Base-by-base conservation (phyloP, 805 yeast genomes). In the Cyberlindnera samutprakarnensis region DNA sequence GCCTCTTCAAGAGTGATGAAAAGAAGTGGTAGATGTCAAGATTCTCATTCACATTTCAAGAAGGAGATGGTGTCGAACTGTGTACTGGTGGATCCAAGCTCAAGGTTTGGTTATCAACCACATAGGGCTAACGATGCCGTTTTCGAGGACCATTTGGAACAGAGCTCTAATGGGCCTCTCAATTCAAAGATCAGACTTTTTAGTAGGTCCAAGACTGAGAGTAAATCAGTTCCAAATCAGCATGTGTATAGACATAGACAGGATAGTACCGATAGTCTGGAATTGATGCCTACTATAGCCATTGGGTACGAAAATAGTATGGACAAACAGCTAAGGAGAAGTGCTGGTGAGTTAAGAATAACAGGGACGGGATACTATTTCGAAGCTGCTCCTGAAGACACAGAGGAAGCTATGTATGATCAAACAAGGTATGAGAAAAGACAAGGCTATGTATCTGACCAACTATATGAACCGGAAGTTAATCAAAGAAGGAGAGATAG, bases 271-370 rank as follows among this genome's bases (percentile, higher is more conserved):
- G 54, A 49, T 30, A 27, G 31, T 6, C 19, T 49, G 23, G 47
- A 37, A 16, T 21, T 49, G 20, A 47, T 46, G 52, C 54, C 54
- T 2, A 49, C 54, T 1, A 21, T 49, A 12, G 54, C 54, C 2
- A 43, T 44, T 38, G 54, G 54, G 6, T 48, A 36, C 30, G 51
- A 49, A 30, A 49, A 49, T 28, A 41, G 47, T 9, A 18, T 46
- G 16, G 41, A 39, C 12, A 42, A 39, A 19, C 26, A 33, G 21
- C 24, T 42, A 14, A 36, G 32, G 35, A 36, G 34, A 8, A 36
- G 33, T 14, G 33, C 38, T 4, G 42, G 50, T 14, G 54, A 46
- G 25, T 21, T 49, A 22, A 39, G 52, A 23, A 49, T 48, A 30
- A 47, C 50, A 2, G 44, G 44, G 1, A 36, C 38, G 22, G 54